These are phyloP conservation scores for Penicillium corylophilum DNA, from an alignment of 2,329 filamentous ascomycete genomes.

Conservation along the genomic window DNA sequence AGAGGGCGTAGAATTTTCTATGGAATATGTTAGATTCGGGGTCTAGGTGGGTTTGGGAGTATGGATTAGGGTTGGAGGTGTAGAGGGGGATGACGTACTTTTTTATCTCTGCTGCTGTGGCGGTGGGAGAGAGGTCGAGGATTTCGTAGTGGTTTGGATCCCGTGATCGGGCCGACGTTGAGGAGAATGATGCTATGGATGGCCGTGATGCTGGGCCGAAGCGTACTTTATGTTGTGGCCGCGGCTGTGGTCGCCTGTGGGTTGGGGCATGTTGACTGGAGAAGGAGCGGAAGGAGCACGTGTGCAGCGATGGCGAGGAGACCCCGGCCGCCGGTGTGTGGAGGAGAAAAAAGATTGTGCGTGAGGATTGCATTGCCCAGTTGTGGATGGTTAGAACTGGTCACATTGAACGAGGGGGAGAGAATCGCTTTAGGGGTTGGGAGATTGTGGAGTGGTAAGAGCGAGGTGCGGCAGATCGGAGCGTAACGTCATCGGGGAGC, in stretches of 20 bases:
- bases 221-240: neutral
- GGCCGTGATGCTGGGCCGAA: neutral
- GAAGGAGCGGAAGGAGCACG: slow-evolving; percentile 2
- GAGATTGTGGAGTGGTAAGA: slow-evolving; percentile 1
- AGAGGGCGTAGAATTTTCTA: slow-evolving; percentile 82
- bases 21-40: neutral
- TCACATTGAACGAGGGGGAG: slow-evolving; percentile 1
- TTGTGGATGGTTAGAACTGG: neutral
- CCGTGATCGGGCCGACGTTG: slow-evolving; percentile 35
- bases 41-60: neutral
- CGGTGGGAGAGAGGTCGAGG: slow-evolving; percentile 68
- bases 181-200: slow-evolving; percentile 44
- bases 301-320: neutral
- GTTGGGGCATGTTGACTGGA: neutral
- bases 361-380: slow-evolving; percentile 26
- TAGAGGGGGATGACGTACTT: slow-evolving; percentile 53
- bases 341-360: slow-evolving; percentile 13
- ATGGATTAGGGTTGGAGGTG: neutral
- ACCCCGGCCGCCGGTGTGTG: slow-evolving; percentile 5
- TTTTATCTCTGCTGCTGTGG: slow-evolving; percentile 77
- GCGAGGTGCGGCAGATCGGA: neutral
- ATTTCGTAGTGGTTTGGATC: slow-evolving; percentile 75
- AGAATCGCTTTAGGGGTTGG: neutral
- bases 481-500: slow-evolving; percentile 16
- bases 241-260: slow-evolving; percentile 10